Conservation (phyloP, 2,329 filamentous ascomycete species). For the Botrytis squamosa region DNA sequence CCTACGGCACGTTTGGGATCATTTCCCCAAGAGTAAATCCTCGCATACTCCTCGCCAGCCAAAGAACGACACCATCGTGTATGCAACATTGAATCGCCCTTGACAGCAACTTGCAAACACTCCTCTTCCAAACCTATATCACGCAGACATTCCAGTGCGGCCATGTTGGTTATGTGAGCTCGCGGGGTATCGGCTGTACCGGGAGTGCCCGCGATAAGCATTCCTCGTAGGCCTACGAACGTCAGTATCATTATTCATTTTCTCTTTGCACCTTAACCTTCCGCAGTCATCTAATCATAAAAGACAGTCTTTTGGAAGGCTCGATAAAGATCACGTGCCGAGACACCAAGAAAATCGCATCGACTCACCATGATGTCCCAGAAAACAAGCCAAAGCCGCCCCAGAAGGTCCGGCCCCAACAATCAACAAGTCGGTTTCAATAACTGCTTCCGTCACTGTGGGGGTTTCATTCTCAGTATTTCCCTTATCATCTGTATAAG, state of each 20-base stretch:
- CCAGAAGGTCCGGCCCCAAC: constrained; percentile 55
- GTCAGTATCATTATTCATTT: not conserved
- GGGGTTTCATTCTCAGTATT: not conserved
- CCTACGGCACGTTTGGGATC: constrained; percentile 46
- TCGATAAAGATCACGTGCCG: not conserved
- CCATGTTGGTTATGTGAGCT: constrained; percentile 60
- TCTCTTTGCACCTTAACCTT: not conserved
- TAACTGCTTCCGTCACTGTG: not conserved
- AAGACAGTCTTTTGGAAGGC: not conserved
- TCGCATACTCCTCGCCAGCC: constrained; percentile 52
- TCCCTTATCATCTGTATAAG: not conserved
- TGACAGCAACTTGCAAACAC: constrained; percentile 41
- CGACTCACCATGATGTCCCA: constrained; percentile 46
- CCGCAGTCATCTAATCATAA: no score
- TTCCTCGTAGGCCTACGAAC: constrained; percentile 47
- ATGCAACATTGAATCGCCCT: constrained; percentile 47
- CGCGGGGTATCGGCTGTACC: constrained; percentile 56
- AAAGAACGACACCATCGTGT: constrained; percentile 54
- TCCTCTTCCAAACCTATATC: constrained; percentile 51
- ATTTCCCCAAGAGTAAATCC: constrained; percentile 52
- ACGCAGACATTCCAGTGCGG: constrained; percentile 54
- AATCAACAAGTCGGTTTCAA: constrained; percentile 49
- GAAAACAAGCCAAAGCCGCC: constrained; percentile 53
- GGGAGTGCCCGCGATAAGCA: constrained; percentile 51
- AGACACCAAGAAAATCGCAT: not conserved